Evolutionary conservation across 2,329 filamentous ascomycete genomes (phyloP).

Genomic region (Pleomassaria siparia): DNA sequence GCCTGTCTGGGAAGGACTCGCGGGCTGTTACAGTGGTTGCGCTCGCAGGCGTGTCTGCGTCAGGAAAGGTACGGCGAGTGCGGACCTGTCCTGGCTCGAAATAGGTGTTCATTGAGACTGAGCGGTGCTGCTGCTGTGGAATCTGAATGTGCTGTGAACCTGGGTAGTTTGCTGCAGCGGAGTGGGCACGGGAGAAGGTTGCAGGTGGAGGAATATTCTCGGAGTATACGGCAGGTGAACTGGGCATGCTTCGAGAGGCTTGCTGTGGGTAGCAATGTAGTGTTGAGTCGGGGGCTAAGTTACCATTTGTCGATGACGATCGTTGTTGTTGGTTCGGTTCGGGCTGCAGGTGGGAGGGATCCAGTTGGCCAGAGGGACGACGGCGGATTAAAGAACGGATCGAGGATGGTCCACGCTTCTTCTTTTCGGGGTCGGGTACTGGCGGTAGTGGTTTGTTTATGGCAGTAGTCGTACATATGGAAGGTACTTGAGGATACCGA

Average conservation of each 20-base stretch:
- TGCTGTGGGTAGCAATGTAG: constrained; percentile 18
- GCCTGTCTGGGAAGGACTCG: constrained; percentile 18
- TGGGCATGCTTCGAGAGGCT: constrained; percentile 40
- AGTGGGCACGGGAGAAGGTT: constrained; percentile 21
- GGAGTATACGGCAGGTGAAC: constrained; percentile 26
- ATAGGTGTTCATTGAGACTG: constrained; percentile 20
- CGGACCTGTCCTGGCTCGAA: constrained; percentile 26
- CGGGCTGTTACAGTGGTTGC: constrained; percentile 23
- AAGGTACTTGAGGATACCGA: constrained; percentile 15
- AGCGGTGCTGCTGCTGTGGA: constrained; percentile 13
- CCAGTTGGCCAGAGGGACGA: constrained; percentile 21
- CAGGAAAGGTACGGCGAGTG: constrained; percentile 31
- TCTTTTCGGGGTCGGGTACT: constrained; percentile 25
- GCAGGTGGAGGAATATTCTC: constrained; percentile 15
- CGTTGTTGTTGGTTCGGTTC: constrained; percentile 21
- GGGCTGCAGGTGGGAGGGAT: constrained; percentile 25
- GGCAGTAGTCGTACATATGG: constrained; percentile 25
- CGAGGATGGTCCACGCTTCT: constrained; percentile 23
- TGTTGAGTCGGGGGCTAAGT: constrained; percentile 25
- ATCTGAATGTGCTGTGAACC: constrained; percentile 7
- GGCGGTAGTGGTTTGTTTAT: constrained; percentile 36
- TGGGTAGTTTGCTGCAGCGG: constrained; percentile 21
- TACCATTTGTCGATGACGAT: constrained; percentile 20
- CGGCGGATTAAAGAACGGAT: constrained; percentile 31
- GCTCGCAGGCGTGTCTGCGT: constrained; percentile 16